Conservation (phyloP, 164 flowering plant species). For the Cinnamomum micranthum region DNA sequence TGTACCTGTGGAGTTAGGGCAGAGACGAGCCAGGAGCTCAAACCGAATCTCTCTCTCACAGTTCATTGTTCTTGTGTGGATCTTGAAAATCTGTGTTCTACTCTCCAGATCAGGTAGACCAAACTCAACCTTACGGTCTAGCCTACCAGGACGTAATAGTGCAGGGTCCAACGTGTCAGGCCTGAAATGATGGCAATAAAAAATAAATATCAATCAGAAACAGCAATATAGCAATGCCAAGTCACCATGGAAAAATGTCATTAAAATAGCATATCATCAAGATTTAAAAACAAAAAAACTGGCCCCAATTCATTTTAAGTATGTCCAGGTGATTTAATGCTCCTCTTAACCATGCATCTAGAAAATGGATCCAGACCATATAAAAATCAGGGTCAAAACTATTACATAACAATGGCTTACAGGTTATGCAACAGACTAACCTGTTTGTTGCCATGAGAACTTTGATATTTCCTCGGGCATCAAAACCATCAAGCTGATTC, state of each 20-base stretch:
- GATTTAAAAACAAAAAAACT: neutral
- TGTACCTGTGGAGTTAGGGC: constrained; percentile 97
- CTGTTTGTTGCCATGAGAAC: constrained; percentile 93
- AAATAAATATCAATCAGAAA: neutral
- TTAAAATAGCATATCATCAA: neutral
- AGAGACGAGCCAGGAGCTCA: constrained; percentile 91
- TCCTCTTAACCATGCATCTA: neutral
- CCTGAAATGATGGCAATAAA: constrained; percentile 34
- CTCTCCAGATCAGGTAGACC: constrained; percentile 83
- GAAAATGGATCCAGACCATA: no score
- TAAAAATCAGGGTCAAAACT: neutral
- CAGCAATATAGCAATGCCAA: neutral
- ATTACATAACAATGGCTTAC: neutral
- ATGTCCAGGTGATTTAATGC: neutral
- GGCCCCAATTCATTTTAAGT: neutral
- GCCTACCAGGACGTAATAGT: constrained; percentile 85
- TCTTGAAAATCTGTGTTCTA: constrained; percentile 78
- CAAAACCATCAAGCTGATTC: constrained; percentile 83
- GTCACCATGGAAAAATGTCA: neutral
- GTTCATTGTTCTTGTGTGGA: constrained; percentile 23
- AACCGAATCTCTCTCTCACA: constrained; percentile 51
- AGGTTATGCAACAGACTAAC: constrained; percentile 18
- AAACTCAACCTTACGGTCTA: constrained; percentile 86
- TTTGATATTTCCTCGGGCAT: constrained; percentile 85
- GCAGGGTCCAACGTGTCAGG: constrained; percentile 98